phyloP scores from a whole-genome alignment of 2,329 filamentous ascomycete species.

The Penicillium sp. region DNA sequence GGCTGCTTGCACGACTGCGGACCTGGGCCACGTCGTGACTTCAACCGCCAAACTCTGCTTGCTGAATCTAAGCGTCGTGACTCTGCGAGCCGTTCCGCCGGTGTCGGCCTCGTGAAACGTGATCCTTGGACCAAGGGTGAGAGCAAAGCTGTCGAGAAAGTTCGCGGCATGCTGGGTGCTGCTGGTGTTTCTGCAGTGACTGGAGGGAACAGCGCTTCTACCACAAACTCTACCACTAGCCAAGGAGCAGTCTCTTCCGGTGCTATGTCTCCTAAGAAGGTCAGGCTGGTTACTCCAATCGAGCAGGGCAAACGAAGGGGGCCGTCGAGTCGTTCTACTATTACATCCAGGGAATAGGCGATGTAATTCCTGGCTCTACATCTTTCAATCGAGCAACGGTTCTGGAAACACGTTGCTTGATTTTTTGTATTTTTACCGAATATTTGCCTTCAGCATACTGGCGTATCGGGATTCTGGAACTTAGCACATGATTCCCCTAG shows the following conservation, averaged over 20 bases:
- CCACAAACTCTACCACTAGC: slow-evolving; percentile 20
- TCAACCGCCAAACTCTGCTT: slow-evolving; percentile 35
- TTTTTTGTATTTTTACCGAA: neutral
- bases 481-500: slow-evolving; percentile 9
- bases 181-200: slow-evolving; percentile 34
- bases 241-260: slow-evolving; percentile 30
- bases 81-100: slow-evolving; percentile 33
- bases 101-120: slow-evolving; percentile 40
- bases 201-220: slow-evolving; percentile 21
- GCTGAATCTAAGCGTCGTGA: slow-evolving; percentile 35
- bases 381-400: neutral
- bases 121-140: slow-evolving; percentile 46
- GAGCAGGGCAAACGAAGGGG: slow-evolving; percentile 37
- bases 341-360: slow-evolving; percentile 10
- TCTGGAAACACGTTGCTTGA: neutral
- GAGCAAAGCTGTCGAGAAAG: slow-evolving; percentile 48
- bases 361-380: neutral
- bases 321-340: slow-evolving; percentile 22
- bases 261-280: slow-evolving; percentile 45
- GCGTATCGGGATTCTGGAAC: neutral
- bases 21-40: slow-evolving; percentile 47
- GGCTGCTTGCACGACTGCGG: slow-evolving; percentile 62
- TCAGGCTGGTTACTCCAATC: slow-evolving; percentile 44
- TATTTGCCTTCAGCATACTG: neutral
- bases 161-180: slow-evolving; percentile 43